Base-by-base conservation (phyloP, 2,329 filamentous ascomycete species). In the Diaporthe australafricana region DNA sequence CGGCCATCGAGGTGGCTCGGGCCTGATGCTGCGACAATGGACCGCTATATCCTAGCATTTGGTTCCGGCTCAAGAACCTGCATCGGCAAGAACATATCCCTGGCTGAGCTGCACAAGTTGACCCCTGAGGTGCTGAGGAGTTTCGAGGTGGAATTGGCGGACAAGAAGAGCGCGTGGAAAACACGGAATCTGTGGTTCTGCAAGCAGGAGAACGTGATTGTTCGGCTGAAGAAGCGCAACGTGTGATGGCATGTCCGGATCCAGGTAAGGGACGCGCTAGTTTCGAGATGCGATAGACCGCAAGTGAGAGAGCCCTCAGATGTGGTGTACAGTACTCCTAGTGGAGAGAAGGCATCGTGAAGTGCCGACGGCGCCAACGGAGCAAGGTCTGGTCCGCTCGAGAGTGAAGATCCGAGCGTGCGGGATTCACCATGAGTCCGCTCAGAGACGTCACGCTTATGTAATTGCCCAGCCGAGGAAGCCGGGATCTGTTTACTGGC, bases 21-120 rank as follows among this genome's bases (percentile, higher is more conserved):
- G 40, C 35, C 70, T 53, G 69, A 72, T 32, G 68, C 68, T 42
- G 62, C 56, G 42, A 55, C 63, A 50, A 74, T 76, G 75, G 73
- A 76, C 47, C 72, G 50, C 40, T 72, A 75, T 57, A 72, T 77
- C 68, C 42, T 77, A 53, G 82, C 87, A 68, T 88, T 89, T 74
- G 87, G 87, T 3, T 84, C 83, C 3, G 87, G 87, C 0, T 83
- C 85, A 8, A 77, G 87, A 73, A 87, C 86, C 5, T 89, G 87
- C 72, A 86, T 89, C 66, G 77, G 77, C 32, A 75, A 76, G 71
- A 74, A 75, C 47, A 75, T 75, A 45, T 74, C 74, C 14, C 32
- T 75, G 27, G 68, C 70, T 20, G 74, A 75, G 66, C 72, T 75
- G 48, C 70, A 75, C 50, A 76, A 76, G 65, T 56, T 76, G n/a